Base-by-base conservation (phyloP, 345 rosid genomes). In the Passiflora organensis region DNA sequence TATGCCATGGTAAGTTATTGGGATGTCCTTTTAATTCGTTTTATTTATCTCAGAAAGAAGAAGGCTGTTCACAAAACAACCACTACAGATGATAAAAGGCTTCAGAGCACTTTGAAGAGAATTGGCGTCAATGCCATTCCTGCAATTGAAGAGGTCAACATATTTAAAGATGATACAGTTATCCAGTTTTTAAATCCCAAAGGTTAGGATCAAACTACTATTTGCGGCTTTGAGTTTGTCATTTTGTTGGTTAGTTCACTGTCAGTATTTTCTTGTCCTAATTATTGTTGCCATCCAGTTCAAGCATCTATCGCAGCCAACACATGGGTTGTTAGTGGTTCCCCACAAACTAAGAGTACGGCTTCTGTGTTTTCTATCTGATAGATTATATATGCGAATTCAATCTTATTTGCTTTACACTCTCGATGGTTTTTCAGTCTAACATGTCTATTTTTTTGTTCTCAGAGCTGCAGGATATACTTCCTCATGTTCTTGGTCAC, bases 31-130 rank as follows among this genome's bases (percentile, higher is more conserved):
- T 13, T 10, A 25, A 44, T n/a, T n/a, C n/a, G 18, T 13, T 32
- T 18, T 20, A 44, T 24, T 2, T 14, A n/a, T n/a, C 9, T 48
- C 59, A 93, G 99, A 68, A 93, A 93, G 97, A 86, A 93, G 89
- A 93, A 93, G 83, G 99, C 99, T 13, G 86, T 93, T 14, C 99
- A 93, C 77, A 93, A 89, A 81, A 82, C 99, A 4, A 93, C 91
- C 39, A 93, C 94, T 53, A 93, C 95, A 0, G 99, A 93, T 55
- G 99, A 93, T 73, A 93, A 93, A 68, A 85, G 81, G 76, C 94
- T 93, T n/a, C 99, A 89, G 64, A 89, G 95, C 79, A 93, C 99
- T 17, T 54, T 93, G 39, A 93, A 93, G 79, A 89, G 97, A 67
- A 85, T 93, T 60, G 99, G 99, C 16, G 97, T 93, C 37, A 86